phyloP scores from a whole-genome alignment of 2,329 filamentous ascomycete species.

The Botrytis deweyae region DNA sequence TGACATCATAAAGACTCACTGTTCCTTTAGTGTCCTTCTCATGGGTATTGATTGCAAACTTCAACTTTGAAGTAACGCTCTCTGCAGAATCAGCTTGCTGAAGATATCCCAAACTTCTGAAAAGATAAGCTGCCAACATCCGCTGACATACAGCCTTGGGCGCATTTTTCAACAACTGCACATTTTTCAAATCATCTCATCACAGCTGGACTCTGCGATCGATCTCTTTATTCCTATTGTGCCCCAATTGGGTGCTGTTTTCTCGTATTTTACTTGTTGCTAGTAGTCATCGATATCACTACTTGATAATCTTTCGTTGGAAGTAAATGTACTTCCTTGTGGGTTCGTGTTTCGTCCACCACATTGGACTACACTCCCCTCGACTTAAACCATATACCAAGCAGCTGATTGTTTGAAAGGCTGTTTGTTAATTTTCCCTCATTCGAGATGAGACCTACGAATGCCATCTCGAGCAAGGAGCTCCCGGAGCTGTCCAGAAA shows the following conservation, averaged over 20 bases:
- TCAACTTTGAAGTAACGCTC: neutral
- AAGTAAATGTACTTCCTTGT: neutral
- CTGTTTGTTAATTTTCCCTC: neutral
- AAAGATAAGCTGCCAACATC: neutral
- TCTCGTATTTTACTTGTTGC: neutral
- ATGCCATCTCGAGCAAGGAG: neutral
- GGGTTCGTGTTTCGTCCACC: neutral
- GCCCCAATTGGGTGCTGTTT: neutral
- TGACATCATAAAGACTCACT: neutral
- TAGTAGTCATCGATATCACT: neutral
- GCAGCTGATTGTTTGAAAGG: neutral
- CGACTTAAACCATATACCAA: neutral
- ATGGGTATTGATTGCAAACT: neutral
- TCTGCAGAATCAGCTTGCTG: neutral
- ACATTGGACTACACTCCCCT: neutral
- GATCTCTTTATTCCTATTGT: neutral
- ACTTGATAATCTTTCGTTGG: neutral
- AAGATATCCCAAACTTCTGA: neutral
- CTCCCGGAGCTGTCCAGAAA: neutral
- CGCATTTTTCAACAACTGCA: neutral
- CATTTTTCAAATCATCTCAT: neutral
- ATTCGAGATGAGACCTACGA: neutral
- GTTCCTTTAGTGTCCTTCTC: neutral
- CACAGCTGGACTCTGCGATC: neutral
- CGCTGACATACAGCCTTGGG: neutral